phyloP scores from a whole-genome alignment of 176 grass and related monocot genomes.

The Juncus inflexus region DNA sequence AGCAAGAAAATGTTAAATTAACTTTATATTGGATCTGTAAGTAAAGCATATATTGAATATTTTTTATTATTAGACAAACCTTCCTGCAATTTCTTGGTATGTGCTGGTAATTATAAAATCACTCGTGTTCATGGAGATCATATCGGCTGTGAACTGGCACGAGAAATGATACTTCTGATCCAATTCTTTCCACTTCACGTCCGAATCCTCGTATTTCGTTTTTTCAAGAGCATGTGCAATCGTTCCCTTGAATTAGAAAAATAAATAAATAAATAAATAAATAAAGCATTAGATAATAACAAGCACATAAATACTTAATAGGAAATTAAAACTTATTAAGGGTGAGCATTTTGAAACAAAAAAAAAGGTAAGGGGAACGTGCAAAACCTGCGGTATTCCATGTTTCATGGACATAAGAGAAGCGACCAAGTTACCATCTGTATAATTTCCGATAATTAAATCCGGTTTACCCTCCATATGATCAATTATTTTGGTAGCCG shows the following conservation, averaged over 20 bases:
- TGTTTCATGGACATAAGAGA: constrained; percentile 82
- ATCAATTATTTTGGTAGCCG: constrained; percentile 69
- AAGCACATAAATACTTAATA: too few relatives aligned
- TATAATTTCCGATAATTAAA: constrained; percentile 94
- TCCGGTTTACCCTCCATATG: constrained; percentile 83
- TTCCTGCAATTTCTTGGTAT: constrained; percentile 96
- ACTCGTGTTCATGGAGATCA: constrained; percentile 90
- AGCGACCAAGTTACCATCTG: constrained; percentile 88
- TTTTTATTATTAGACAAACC: constrained; percentile 25
- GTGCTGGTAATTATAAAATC: constrained; percentile 98
- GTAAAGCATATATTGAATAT: background rate
- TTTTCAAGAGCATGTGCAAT: constrained; percentile 98
- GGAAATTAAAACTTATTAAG: too few relatives aligned
- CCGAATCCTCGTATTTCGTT: constrained; percentile 91
- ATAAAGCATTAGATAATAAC: background rate
- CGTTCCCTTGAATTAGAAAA: constrained; percentile 47
- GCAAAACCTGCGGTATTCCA: constrained; percentile 72
- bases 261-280: constrained; percentile 4
- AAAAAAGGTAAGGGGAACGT: background rate
- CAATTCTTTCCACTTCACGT: constrained; percentile 85
- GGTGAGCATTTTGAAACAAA: too few relatives aligned
- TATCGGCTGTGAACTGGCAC: constrained; percentile 94
- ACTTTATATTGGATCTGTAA: too few relatives aligned
- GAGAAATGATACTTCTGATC: constrained; percentile 94
- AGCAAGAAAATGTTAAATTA: too few relatives aligned